A percentile compares a stretch with the other conserved stretches of the same genome.
Evolutionary conservation across 768 basidiomycete genomes (phyloP).

Genomic region (Xerocomus brunneocitrinus): DNA sequence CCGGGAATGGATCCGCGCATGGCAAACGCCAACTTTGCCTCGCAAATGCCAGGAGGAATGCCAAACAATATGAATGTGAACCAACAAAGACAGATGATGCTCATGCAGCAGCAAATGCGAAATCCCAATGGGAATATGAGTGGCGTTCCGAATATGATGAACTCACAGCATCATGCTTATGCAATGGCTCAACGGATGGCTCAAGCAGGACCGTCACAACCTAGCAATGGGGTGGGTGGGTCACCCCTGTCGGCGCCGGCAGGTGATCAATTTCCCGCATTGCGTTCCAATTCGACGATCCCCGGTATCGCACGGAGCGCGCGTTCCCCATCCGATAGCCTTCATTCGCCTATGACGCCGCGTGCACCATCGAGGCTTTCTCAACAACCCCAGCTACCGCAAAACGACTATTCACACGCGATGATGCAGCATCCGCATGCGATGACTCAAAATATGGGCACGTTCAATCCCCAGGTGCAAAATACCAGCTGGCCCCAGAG

Average conservation of each 20-base stretch:
- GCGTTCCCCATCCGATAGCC: slow-evolving; percentile 68
- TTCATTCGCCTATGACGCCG: slow-evolving; percentile 41
- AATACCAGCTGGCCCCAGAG: slow-evolving; percentile 47
- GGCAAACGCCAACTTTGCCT: slow-evolving; percentile 24
- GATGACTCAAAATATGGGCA: slow-evolving; percentile 26
- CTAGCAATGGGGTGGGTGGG: slow-evolving; percentile 24
- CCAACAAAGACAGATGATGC: slow-evolving; percentile 45
- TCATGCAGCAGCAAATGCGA: slow-evolving; percentile 36
- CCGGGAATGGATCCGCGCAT: slow-evolving; percentile 31
- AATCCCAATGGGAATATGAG: slow-evolving; percentile 25
- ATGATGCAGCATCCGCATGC: slow-evolving; percentile 36
- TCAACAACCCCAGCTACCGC: slow-evolving; percentile 46
- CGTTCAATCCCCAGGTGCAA: slow-evolving; percentile 35
- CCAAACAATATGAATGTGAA: slow-evolving; percentile 25
- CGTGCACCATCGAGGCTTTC: slow-evolving; percentile 33
- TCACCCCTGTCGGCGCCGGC: slow-evolving; percentile 42
- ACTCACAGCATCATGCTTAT: slow-evolving; percentile 32
- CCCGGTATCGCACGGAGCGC: slow-evolving; percentile 74
- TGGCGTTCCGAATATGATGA: slow-evolving; percentile 29
- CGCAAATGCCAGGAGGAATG: slow-evolving; percentile 29
- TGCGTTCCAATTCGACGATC: slow-evolving; percentile 57
- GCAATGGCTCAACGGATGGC: slow-evolving; percentile 41
- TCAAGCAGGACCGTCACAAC: slow-evolving; percentile 38
- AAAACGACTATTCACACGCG: slow-evolving; percentile 37
- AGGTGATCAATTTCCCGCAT: slow-evolving; percentile 42